Percentiles rank a stretch among this genome's conserved stretches.
phyloP scores from a whole-genome alignment of 2,329 filamentous ascomycete species.

The Calonectria crousiana region DNA sequence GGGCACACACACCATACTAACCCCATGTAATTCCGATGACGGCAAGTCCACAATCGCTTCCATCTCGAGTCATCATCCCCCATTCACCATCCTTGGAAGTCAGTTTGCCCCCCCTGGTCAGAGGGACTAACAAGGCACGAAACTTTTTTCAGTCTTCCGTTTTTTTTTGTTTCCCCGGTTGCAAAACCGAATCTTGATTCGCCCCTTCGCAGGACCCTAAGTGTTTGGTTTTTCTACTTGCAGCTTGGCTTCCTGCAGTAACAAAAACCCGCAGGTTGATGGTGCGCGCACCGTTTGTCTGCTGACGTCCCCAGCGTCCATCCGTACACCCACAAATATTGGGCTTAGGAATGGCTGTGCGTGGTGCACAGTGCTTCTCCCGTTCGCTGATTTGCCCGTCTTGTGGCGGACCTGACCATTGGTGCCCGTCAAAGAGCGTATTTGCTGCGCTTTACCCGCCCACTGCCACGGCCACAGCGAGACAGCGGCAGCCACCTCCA shows the following conservation, averaged over 20 bases:
- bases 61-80: constrained; percentile 19
- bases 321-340: constrained; percentile 13
- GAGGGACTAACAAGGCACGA: neutral
- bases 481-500: constrained; percentile 14
- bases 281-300: constrained; percentile 9
- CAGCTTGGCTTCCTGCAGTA: neutral
- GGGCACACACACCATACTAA: constrained; percentile 21
- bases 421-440: neutral
- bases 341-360: constrained; percentile 21
- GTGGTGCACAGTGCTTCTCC: constrained; percentile 11
- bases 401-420: neutral
- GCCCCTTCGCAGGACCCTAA: neutral
- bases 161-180: neutral
- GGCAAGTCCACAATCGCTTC: constrained; percentile 30
- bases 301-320: constrained; percentile 15
- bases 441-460: constrained; percentile 3
- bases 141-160: neutral
- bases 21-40: constrained; percentile 35
- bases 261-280: neutral
- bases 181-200: neutral
- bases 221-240: neutral
- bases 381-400: constrained; percentile 20
- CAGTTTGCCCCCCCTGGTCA: neutral
- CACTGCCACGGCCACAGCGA: constrained; percentile 26
- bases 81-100: constrained; percentile 5